These are phyloP conservation scores for Botrytis aclada DNA, from an alignment of 2,329 filamentous ascomycete species.

Conservation along the genomic window DNA sequence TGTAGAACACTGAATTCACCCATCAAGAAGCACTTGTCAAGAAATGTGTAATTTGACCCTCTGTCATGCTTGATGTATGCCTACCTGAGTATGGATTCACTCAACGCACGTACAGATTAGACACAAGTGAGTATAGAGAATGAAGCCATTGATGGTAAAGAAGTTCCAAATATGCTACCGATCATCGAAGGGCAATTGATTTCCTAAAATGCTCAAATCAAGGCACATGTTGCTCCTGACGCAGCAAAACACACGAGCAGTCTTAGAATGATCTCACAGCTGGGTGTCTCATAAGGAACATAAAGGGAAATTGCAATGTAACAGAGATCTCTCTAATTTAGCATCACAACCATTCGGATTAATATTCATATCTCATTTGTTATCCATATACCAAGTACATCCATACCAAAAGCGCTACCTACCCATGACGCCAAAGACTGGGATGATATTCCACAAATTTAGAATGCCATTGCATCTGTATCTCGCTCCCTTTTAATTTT, in stretches of 20 bases:
- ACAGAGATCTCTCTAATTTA: too few relatives aligned
- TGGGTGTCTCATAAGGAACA: background rate
- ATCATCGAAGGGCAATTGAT: background rate
- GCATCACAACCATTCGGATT: background rate
- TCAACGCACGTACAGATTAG: background rate
- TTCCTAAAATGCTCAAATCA: background rate
- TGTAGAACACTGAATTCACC: background rate
- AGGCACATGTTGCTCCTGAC: background rate
- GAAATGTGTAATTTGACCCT: background rate
- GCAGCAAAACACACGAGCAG: too few relatives aligned
- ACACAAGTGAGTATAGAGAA: background rate
- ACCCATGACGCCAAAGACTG: background rate
- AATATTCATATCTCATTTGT: conserved; percentile 1
- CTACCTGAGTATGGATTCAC: background rate
- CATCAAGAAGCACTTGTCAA: background rate
- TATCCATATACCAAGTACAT: background rate
- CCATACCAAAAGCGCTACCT: background rate
- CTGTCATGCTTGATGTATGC: background rate
- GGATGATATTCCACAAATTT: conserved; percentile 13
- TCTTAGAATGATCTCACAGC: background rate
- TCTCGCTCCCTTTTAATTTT: conserved; percentile 49
- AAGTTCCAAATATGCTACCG: background rate
- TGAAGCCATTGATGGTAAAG: background rate
- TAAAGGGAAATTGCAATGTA: background rate
- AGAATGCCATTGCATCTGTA: conserved; percentile 64